Evolutionary conservation across 148 eudicot genomes (phyloP).

Genomic region (Agrostemma githago): DNA sequence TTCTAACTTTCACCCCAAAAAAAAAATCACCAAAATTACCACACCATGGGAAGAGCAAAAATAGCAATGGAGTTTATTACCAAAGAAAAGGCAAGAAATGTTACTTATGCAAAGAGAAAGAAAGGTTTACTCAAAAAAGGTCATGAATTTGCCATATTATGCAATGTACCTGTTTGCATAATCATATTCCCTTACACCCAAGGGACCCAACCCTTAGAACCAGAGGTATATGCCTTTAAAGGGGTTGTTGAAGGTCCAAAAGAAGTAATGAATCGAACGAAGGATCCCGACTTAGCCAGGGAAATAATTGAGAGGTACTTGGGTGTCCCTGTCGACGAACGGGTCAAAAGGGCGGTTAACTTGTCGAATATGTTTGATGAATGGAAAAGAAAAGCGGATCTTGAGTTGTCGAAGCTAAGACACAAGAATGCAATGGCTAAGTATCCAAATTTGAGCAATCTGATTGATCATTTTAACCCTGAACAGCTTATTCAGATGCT

Average conservation of each 20-base stretch:
- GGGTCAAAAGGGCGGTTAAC: conserved; percentile 12
- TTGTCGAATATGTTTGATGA: conserved; percentile 27
- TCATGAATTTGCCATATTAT: conserved; percentile 28
- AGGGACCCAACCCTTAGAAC: conserved; percentile 13
- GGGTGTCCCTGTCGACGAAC: conserved; percentile 19
- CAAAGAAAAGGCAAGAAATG: conserved; percentile 27
- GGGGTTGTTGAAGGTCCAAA: not conserved
- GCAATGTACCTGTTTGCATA: conserved; percentile 27
- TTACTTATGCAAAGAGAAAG: conserved; percentile 25
- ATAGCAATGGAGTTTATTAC: conserved; percentile 31
- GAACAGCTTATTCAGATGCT: conserved; percentile 20
- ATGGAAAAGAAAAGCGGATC: conserved; percentile 25
- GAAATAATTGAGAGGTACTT: conserved; percentile 24
- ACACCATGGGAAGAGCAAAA: conserved; percentile 31
- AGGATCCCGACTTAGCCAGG: conserved; percentile 3
- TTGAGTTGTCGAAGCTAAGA: conserved; percentile 23
- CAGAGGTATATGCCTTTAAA: conserved; percentile 19
- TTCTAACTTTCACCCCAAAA: not conserved
- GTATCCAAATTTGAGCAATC: conserved; percentile 14
- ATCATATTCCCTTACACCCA: conserved; percentile 26
- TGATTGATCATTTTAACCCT: conserved; percentile 10
- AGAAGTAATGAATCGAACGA: not conserved
- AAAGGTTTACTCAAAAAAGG: conserved; percentile 28
- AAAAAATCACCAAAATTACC: not conserved
- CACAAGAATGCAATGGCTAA: conserved; percentile 22